Percentiles rank a stretch among this genome's conserved stretches.
These are phyloP conservation scores for Xerocomus nothofagi DNA, from an alignment of 1,284 basidiomycete genomes.

Conservation along the genomic window DNA sequence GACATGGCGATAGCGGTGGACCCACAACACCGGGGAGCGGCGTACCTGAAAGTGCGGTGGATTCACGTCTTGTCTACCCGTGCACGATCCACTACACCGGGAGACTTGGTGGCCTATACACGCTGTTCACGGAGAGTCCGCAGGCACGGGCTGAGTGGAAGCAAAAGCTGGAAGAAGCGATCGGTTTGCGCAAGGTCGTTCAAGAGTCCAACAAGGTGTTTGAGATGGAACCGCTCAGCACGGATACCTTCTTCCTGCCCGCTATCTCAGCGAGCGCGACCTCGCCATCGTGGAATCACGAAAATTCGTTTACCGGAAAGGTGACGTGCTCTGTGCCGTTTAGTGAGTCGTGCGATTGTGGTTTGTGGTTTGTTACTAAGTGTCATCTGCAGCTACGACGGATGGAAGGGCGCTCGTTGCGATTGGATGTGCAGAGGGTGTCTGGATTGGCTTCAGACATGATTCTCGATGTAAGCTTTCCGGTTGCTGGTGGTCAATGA, in stretches of 20 bases:
- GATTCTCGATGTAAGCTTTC: slow-evolving; percentile 72
- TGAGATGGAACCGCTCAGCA: slow-evolving; percentile 82
- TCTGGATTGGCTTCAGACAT: slow-evolving; percentile 94
- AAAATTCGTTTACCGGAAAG: slow-evolving; percentile 78
- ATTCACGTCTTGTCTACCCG: slow-evolving; percentile 76
- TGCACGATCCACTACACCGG: slow-evolving; percentile 86
- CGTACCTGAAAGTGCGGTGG: slow-evolving; percentile 42
- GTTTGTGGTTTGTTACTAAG: slow-evolving; percentile 8
- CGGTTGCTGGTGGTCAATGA: not conserved
- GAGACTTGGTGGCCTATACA: slow-evolving; percentile 77
- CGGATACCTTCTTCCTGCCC: slow-evolving; percentile 81
- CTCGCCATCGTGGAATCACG: slow-evolving; percentile 63
- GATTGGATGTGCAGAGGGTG: slow-evolving; percentile 92
- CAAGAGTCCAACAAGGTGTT: slow-evolving; percentile 93
- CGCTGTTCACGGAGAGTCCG: slow-evolving; percentile 81
- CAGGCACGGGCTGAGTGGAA: slow-evolving; percentile 85
- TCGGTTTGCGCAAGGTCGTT: slow-evolving; percentile 80
- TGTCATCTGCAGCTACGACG: slow-evolving; percentile 56
- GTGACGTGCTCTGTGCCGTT: slow-evolving; percentile 95
- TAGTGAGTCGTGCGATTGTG: slow-evolving; percentile 51
- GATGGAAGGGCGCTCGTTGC: slow-evolving; percentile 87
- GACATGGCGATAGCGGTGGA: slow-evolving; percentile 32
- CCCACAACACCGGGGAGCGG: slow-evolving; percentile 38
- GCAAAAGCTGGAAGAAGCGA: slow-evolving; percentile 84
- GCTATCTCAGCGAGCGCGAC: slow-evolving; percentile 50